Evolutionary conservation across 1,139 yeast species (phyloP), one percentile per base, ranked within the genome.

Genomic region (Eremothecium gossypii): DNA sequence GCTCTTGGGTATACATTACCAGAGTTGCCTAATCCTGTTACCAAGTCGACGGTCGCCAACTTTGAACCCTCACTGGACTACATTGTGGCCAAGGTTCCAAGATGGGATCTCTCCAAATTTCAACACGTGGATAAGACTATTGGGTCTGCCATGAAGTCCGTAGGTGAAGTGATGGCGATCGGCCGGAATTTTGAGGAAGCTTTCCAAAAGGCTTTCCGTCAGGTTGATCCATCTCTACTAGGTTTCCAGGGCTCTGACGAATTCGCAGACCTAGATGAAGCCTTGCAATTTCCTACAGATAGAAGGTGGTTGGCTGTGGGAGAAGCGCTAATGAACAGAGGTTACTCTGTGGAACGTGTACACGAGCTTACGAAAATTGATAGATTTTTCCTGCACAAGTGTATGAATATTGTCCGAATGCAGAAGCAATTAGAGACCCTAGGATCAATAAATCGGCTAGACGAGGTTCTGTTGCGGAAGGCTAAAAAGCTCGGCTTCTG

Each of bases 121-220:
- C 93, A 85, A 65, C 94, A 86, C 61, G 97, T 89, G 48, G 82
- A 85, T 64, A 79, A 95, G 64, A 87, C 83, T 54, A 83, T 89
- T 61, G 95, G 96, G 37, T 85, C 96, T 27, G 80, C 96, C 40
- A 91, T 91, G 98, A 91, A 91, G 68, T 89, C 97, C 38, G 98
- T 91, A 45, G 98, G 98, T 66, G 98, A 91, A 68, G 98, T 91
- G 47, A 91, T 91, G 98, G 94, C 96, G 43, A 91, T 91, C 62
- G 98, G 98, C 59, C 82, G 98, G 69, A 91, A 79, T 55, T 91
- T 89, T 62, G 98, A 91, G 69, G 98, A 91, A 68, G 84, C 96
- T 11, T 82, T 91, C 74, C 98, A 91, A 69, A 91, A 91, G 73
- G 98, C 98, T 43, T 82, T 91, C 55, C 81, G 98, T 70, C 95